Base-by-base conservation (phyloP, 805 yeast species). In the Candida parachauliodes region DNA sequence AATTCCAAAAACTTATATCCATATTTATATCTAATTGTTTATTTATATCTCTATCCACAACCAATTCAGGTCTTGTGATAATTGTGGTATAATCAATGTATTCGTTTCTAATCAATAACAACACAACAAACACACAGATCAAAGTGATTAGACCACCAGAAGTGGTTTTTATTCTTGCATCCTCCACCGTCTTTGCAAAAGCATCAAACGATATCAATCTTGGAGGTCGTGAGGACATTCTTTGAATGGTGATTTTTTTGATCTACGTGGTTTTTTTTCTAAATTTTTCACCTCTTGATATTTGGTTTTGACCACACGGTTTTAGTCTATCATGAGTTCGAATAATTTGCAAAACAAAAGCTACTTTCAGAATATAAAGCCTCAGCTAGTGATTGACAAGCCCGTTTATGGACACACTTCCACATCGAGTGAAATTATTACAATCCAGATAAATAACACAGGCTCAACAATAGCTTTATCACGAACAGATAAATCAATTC, bases 181-280 rank as follows among this genome's bases (percentile, higher is more conserved):
- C 98, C 54, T 91, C 98, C 24, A 87, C 89, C 4, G 97, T 86
- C 62, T 89, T 91, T 20, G 95, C 76, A 56, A 91, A 89, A n/a
- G 91, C 95, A 60, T 89, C 98, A 42, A 85, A 65, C 29, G 81
- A 77, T 34, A 85, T 55, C 46, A 80, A 60, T 43, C 47, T 58
- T 15, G 72, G 71, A 19, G 71, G 71, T 42, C 63, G 35, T 8
- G 41, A 36, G 10, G 42, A 43, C 45, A 42, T 42, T 5, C 14
- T 9, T 14, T 7, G 12, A 14, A 10, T 14, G 7, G 17, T 28
- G 30, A 10, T 12, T 7, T 14, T 9, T 28, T 11, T 28, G 30
- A n/a, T 28, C 19, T 32, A 32, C 35, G 35, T 32, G 35, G 35
- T n/a, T 21, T 31, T 31, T 31, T 31, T 15, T 11, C 12, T 11